Percentiles rank a stretch among this genome's conserved stretches.
These are phyloP conservation scores for Ophiostoma novo-ulmi DNA, from an alignment of 2,329 filamentous ascomycete species.

Conservation along the genomic window DNA sequence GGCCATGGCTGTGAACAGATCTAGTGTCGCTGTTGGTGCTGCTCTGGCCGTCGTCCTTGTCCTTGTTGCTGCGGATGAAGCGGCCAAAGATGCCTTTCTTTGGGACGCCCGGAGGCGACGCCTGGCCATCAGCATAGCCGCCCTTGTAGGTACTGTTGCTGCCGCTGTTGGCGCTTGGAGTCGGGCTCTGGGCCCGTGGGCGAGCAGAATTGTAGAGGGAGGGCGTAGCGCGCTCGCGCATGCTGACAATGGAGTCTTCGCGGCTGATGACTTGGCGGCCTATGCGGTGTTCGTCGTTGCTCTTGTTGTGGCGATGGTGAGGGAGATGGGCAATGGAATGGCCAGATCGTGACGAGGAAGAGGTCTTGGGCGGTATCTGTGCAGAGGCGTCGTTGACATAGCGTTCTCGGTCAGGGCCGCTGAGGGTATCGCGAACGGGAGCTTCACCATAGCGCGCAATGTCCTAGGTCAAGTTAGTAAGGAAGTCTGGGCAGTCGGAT, in stretches of 20 bases:
- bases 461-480: slow-evolving; percentile 46
- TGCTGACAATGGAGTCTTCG: slow-evolving; percentile 61
- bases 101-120: slow-evolving; percentile 50
- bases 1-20: background rate
- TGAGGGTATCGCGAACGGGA: slow-evolving; percentile 65
- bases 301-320: slow-evolving; percentile 58
- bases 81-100: slow-evolving; percentile 50
- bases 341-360: slow-evolving; percentile 56
- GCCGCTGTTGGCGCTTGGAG: slow-evolving; percentile 64
- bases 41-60: slow-evolving; percentile 42
- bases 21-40: slow-evolving; percentile 1
- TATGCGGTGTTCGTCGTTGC: slow-evolving; percentile 60
- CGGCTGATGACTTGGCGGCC: slow-evolving; percentile 68
- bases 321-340: slow-evolving; percentile 61
- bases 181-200: slow-evolving; percentile 71
- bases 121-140: slow-evolving; percentile 49
- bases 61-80: slow-evolving; percentile 53
- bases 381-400: slow-evolving; percentile 49
- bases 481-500: background rate
- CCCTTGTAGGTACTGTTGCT: slow-evolving; percentile 37
- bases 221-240: slow-evolving; percentile 46
- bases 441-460: slow-evolving; percentile 73
- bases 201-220: slow-evolving; percentile 41
- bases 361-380: slow-evolving; percentile 53
- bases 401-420: slow-evolving; percentile 64